Base-by-base conservation (phyloP, 116 monocot genomes). In the Trichopus zeylanicus region DNA sequence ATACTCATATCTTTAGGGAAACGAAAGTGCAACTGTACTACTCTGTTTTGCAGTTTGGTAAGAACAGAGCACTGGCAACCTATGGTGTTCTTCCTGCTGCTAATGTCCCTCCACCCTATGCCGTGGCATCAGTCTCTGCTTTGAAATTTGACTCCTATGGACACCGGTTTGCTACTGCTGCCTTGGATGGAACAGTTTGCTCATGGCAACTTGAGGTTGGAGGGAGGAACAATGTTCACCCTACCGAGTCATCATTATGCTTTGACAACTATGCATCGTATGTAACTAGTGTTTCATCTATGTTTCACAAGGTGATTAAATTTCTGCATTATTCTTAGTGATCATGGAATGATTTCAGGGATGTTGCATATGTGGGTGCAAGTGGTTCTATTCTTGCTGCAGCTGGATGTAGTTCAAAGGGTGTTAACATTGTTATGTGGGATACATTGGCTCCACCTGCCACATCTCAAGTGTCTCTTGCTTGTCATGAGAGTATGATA, bases 181-280 rank as follows among this genome's bases (percentile, higher is more conserved):
- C 91, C 52, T 71, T 78, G 31, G 98, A 98, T 80, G 92, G 92
- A 26, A 83, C 88, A 59, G 74, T 99, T 37, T 85, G 82, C 55
- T 88, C 92, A 61, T 99, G 98, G 98, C 92, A 92, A 70, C 61
- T 99, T 26, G 98, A 92, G 62, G 88, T 92, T 67, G 98, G 81
- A 55, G 98, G 98, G 47, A 85, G 78, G 62, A 81, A 73, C 77
- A 85, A 88, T 79, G 80, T 88, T 22, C 73, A 74, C 31, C 88
- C 98, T 33, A 76, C 73, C 24, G 92, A 92, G 29, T 99, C 92
- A 70, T 85, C 80, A 11, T 51, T 74, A 22, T 92, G 82, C 71
- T 99, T 99, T 67, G 76, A 69, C 61, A 88, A 68, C 53, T 72
- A 99, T 66, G 92, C 98, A 66, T 77, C 72, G 98, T 99, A 88